Percentiles rank a stretch among this genome's conserved stretches.
phyloP scores from a whole-genome alignment of 495 filamentous ascomycete species.

The Penicillium psychrofluorescens region DNA sequence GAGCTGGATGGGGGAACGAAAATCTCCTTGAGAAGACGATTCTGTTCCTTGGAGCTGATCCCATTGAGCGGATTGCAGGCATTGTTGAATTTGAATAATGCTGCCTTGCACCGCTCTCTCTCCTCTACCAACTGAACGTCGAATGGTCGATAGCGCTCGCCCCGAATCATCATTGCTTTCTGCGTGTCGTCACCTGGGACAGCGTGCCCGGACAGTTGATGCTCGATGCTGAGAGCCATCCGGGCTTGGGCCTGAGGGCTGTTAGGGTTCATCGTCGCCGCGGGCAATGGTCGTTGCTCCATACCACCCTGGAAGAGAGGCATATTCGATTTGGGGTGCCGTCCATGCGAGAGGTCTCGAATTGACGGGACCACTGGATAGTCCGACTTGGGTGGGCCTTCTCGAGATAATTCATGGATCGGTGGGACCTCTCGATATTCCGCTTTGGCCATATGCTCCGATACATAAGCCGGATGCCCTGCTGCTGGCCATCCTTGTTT shows the following conservation, averaged over 20 bases:
- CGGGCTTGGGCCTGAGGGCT: constrained; percentile 40
- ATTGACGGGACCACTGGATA: constrained; percentile 38
- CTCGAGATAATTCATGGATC: constrained; percentile 38
- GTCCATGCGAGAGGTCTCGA: constrained; percentile 31
- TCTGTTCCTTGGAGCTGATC: constrained; percentile 70
- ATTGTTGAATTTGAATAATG: constrained; percentile 85
- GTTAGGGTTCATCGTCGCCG: constrained; percentile 27
- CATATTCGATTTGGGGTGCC: constrained; percentile 29
- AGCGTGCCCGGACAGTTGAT: constrained; percentile 30
- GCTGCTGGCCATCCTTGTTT: constrained; percentile 30
- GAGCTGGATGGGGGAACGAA: constrained; percentile 42
- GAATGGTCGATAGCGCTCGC: constrained; percentile 73
- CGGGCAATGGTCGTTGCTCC: constrained; percentile 29
- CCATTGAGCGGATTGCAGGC: constrained; percentile 71
- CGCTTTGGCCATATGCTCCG: constrained; percentile 31
- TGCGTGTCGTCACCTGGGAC: constrained; percentile 51
- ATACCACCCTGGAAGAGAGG: constrained; percentile 28
- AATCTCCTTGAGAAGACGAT: constrained; percentile 72
- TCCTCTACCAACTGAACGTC: constrained; percentile 75
- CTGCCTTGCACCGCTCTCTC: constrained; percentile 76
- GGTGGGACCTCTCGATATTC: constrained; percentile 38
- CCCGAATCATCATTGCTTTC: constrained; percentile 89
- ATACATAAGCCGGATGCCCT: constrained; percentile 25
- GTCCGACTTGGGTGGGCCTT: constrained; percentile 31
- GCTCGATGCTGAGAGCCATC: constrained; percentile 40